These are phyloP conservation scores for Trichosanthes truncata DNA, from an alignment of 306 rosid species.

Conservation along the genomic window DNA sequence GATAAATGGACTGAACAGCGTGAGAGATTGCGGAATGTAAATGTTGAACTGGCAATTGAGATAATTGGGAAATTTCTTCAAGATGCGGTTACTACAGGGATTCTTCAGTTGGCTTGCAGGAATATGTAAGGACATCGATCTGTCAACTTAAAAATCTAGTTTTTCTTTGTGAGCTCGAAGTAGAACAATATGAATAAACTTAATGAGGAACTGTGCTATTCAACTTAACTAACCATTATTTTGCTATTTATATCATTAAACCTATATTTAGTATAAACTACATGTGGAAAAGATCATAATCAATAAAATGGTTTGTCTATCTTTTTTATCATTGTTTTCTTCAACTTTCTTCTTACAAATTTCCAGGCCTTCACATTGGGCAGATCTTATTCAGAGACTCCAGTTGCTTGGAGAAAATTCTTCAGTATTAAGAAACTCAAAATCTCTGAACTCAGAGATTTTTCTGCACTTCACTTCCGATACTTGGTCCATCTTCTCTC, in stretches of 20 bases:
- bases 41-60: conserved; percentile 64
- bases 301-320: not conserved
- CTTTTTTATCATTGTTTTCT: not conserved
- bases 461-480: conserved; percentile 54
- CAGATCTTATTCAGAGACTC: conserved; percentile 46
- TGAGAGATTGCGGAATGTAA: conserved; percentile 45
- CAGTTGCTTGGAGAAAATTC: conserved; percentile 58
- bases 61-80: conserved; percentile 71
- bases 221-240: not conserved
- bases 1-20: conserved; percentile 42
- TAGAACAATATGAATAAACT: not conserved
- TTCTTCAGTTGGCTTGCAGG: conserved; percentile 63
- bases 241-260: not conserved
- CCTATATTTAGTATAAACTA: not conserved
- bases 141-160: not conserved
- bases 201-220: not conserved
- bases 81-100: conserved; percentile 48
- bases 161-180: not conserved
- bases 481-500: conserved; percentile 34
- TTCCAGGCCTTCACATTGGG: conserved; percentile 77
- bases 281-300: not conserved
- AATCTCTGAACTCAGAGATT: conserved; percentile 45
- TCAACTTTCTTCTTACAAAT: conserved; percentile 16
- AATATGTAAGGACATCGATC: conserved; percentile 49
- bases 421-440: conserved; percentile 58